A percentile compares a stretch with the other conserved stretches of the same genome.
Evolutionary conservation across 805 yeast genomes (phyloP).

Genomic region (Pachysolen tannophilus): DNA sequence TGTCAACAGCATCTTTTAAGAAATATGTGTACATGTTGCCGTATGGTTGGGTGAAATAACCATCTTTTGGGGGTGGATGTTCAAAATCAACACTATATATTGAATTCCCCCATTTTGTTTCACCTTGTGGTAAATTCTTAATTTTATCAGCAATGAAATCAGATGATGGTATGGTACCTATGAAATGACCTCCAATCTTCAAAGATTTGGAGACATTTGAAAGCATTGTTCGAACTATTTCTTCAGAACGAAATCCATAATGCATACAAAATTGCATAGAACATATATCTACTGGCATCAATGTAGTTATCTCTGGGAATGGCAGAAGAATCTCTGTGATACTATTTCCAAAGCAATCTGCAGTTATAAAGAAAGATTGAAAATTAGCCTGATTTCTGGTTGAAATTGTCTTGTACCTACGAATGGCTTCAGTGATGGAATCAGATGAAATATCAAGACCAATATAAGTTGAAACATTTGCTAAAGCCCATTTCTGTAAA

Average conservation of each 20-base stretch:
- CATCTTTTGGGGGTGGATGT: slow-evolving; percentile 68
- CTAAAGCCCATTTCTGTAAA: slow-evolving; percentile 77
- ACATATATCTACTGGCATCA: slow-evolving; percentile 85
- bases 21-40: slow-evolving; percentile 82
- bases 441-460: slow-evolving; percentile 92
- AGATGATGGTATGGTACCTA: slow-evolving; percentile 92
- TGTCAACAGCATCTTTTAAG: slow-evolving; percentile 88
- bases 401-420: slow-evolving; percentile 56
- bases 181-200: slow-evolving; percentile 75
- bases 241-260: slow-evolving; percentile 86
- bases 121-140: slow-evolving; percentile 40
- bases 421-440: slow-evolving; percentile 76
- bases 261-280: slow-evolving; percentile 91
- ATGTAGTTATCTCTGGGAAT: slow-evolving; percentile 58
- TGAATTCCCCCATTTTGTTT: slow-evolving; percentile 74
- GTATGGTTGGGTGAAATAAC: slow-evolving; percentile 63
- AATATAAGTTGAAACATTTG: slow-evolving; percentile 64
- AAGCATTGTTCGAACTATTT: slow-evolving; percentile 63
- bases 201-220: slow-evolving; percentile 71
- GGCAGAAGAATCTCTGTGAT: slow-evolving; percentile 60
- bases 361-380: slow-evolving; percentile 80
- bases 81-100: slow-evolving; percentile 78
- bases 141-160: slow-evolving; percentile 72
- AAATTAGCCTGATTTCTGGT: slow-evolving; percentile 50
- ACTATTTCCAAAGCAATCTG: slow-evolving; percentile 77